Base-by-base conservation (phyloP, 306 rosid species). In the Lathyrus tuberosus region DNA sequence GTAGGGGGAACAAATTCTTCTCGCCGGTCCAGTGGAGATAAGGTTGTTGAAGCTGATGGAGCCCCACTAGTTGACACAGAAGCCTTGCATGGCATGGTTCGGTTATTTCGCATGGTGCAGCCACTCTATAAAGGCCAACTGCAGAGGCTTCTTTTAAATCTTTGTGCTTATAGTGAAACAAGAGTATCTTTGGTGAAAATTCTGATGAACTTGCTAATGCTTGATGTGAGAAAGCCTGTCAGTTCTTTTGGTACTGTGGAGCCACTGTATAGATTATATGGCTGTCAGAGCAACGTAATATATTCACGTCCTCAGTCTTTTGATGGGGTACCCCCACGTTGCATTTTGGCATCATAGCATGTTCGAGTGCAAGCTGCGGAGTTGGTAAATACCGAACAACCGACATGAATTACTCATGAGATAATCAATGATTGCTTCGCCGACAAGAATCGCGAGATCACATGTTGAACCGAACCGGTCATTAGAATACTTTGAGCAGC, bases 31-130 rank as follows among this genome's bases (percentile, higher is more conserved):
- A 54, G 80, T 67, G 95, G 93, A 74, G 85, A 84, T 30, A 95
- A 87, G 88, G 88, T 87, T 40, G 92, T 91, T 78, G 99, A 91
- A 83, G 93, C 99, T 69, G 99, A 91, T 83, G 97, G 97, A 79
- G 85, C 79, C 65, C 93, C 99, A 72, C 78, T 95, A 69, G 96
- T 95, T 75, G 95, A 95, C 69, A 76, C 76, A 8, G 89, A 86
- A 67, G 97, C 96, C 77, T 76, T 95, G 85, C 87, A 89, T 82
- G 96, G 89, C 72, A 66, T 95, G 88, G 83, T 95, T 76, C 85
- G 99, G 71, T 71, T 95, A 78, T 96, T 95, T 82, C 97, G 99
- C 2, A 73, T 95, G 37, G 91, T 95, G 67, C 99, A 95, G 99
- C 99, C 99, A 40, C 84, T 91, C 59, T 95, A 91, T 76, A 95